Base-by-base conservation (phyloP, 2,329 filamentous ascomycete species). In the Coleophoma eucalyptorum region DNA sequence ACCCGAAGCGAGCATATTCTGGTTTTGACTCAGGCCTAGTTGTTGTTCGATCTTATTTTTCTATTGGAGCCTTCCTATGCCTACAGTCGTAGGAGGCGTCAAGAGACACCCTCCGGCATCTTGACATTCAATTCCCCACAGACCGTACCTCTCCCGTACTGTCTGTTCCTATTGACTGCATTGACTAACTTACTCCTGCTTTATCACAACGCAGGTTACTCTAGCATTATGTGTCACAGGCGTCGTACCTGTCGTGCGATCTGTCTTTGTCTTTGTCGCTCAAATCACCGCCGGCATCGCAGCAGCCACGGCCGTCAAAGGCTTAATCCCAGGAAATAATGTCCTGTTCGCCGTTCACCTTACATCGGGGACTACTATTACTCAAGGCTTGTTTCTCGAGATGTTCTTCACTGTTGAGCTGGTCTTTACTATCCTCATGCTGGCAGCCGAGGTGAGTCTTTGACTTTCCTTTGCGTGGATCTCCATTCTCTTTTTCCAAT, bases 371-470 rank as follows among this genome's bases (percentile, higher is more conserved):
- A 67, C 71, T 3, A 64, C 64, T 7, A 51, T 71, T 3, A 68
- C 65, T 1, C 71, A 73, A 50, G 72, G 72, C 5, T 60, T 75
- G 35, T 73, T 75, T 52, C 72, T 75, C 32, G 73, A 75, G 53
- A 72, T 72, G 50, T 65, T 75, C 41, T 59, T 76, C 6, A 75
- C 72, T 5, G 69, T 71, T 4, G 69, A 75, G 53, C 55, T 76
- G 32, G 68, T 74, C 15, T 72, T 75, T 50, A 70, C 71, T 37
- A 73, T 74, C 46, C 72, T 75, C 54, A 73, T 75, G 71, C 65
- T 75, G 26, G 72, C 72, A 19, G 71, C 71, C 41, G 72, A 75
- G 19, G 46, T 48, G 11, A 40, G 33, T 48, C 20, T 10, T 16
- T 46, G 15, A 31, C 16, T 8, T 2, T 26, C 26, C 26, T 26